Conservation (phyloP, 306 rosid genomes). For the Myrica gale region DNA sequence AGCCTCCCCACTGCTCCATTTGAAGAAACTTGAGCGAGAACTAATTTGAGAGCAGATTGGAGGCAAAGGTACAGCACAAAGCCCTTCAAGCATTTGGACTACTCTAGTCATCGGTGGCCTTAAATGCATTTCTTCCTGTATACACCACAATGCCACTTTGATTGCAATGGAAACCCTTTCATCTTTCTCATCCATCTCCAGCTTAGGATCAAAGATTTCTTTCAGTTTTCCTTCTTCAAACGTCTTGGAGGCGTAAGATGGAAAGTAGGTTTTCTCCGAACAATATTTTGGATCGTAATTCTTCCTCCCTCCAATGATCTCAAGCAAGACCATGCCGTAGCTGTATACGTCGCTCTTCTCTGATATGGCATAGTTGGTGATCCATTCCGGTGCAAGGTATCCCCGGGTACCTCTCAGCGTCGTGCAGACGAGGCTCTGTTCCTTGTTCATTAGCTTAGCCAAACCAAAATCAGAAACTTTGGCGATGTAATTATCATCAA, state of each 20-base stretch:
- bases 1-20: slow-evolving; percentile 33
- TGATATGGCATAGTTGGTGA: slow-evolving; percentile 41
- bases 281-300: slow-evolving; percentile 22
- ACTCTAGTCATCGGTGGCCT: slow-evolving; percentile 47
- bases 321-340: slow-evolving; percentile 42
- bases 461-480: slow-evolving; percentile 45
- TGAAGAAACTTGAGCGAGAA: slow-evolving; percentile 18
- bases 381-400: slow-evolving; percentile 49
- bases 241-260: slow-evolving; percentile 27
- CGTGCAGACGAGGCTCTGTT: slow-evolving; percentile 32
- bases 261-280: slow-evolving; percentile 33
- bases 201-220: slow-evolving; percentile 48
- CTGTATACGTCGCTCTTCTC: slow-evolving; percentile 48
- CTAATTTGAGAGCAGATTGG: slow-evolving; percentile 19
- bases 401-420: slow-evolving; percentile 44
- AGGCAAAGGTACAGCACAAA: slow-evolving; percentile 21
- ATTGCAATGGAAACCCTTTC: slow-evolving; percentile 30
- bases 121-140: slow-evolving; percentile 37
- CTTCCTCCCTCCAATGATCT: slow-evolving; percentile 42
- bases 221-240: slow-evolving; percentile 49
- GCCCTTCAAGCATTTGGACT: slow-evolving; percentile 44
- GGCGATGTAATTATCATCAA: slow-evolving; percentile 34
- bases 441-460: slow-evolving; percentile 38
- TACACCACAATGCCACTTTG: slow-evolving; percentile 39
- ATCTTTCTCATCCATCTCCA: slow-evolving; percentile 49